Evolutionary conservation across 306 rosid genomes (phyloP).

Genomic region (Comarum palustre): DNA sequence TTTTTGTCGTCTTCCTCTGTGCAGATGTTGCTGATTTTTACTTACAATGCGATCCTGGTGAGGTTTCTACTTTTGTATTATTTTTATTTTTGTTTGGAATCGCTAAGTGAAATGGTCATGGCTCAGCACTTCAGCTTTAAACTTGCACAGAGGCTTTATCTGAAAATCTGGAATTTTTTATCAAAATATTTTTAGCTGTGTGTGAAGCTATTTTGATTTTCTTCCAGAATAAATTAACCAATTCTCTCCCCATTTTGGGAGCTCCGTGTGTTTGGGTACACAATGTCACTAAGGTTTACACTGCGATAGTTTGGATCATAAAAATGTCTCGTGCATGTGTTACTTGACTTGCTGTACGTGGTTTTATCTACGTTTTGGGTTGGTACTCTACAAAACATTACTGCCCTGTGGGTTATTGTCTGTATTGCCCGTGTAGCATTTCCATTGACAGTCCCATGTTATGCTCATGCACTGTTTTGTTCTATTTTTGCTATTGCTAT

Average conservation of each 20-base stretch:
- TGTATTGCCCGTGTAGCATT: not conserved
- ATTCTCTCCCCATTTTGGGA: too few relatives aligned
- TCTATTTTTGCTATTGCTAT: not conserved
- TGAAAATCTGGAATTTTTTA: not conserved
- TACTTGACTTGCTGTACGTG: not conserved
- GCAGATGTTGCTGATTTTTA: slow-evolving; percentile 60
- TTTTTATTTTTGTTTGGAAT: not conserved
- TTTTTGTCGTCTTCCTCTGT: not conserved
- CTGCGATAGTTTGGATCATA: not conserved
- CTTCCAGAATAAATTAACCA: too few relatives aligned
- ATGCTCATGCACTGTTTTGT: not conserved
- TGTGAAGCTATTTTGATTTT: too few relatives aligned
- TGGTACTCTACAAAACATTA: not conserved
- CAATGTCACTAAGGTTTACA: not conserved
- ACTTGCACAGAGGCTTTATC: not conserved
- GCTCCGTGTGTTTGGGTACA: not conserved
- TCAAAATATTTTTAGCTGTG: not conserved
- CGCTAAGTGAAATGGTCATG: not conserved
- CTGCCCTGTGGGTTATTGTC: not conserved
- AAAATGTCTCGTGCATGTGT: not conserved
- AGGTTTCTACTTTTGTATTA: slow-evolving; percentile 25
- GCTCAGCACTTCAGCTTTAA: not conserved
- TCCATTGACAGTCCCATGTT: slow-evolving; percentile 1
- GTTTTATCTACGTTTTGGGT: not conserved
- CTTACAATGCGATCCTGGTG: slow-evolving; percentile 70